phyloP scores from a whole-genome alignment of 805 yeast genomes.

The Cyberlindnera samutprakarnensis region DNA sequence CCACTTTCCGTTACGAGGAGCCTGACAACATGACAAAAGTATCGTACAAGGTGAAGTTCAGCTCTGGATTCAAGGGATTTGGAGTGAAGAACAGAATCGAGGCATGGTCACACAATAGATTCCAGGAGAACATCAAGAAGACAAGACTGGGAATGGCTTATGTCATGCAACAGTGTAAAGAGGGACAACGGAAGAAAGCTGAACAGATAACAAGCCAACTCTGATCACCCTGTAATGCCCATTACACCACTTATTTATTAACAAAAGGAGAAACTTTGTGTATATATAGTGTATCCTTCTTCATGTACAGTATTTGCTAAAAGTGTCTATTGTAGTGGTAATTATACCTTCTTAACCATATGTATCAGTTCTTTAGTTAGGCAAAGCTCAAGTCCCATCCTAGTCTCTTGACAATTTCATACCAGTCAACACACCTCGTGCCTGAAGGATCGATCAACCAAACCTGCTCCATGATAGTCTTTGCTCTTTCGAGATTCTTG shows the following conservation, averaged over 20 bases:
- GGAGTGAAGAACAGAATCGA: slow-evolving; percentile 73
- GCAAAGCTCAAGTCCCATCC: slow-evolving; percentile 84
- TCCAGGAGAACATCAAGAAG: slow-evolving; percentile 56
- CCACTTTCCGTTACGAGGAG: slow-evolving; percentile 40
- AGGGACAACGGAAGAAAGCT: slow-evolving; percentile 2
- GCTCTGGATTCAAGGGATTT: slow-evolving; percentile 54
- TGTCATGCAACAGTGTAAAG: slow-evolving; percentile 63
- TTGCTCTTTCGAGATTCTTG: slow-evolving; percentile 46
- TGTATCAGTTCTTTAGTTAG: too few relatives aligned
- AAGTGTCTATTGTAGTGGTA: too few relatives aligned
- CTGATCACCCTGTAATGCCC: neutral
- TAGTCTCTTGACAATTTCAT: slow-evolving; percentile 49
- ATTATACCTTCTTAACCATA: too few relatives aligned
- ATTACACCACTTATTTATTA: too few relatives aligned
- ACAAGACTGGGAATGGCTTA: slow-evolving; percentile 67
- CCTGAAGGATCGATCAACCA: slow-evolving; percentile 43
- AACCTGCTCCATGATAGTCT: slow-evolving; percentile 30
- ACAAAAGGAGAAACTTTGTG: too few relatives aligned
- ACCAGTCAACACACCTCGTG: slow-evolving; percentile 64
- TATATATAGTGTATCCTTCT: too few relatives aligned
- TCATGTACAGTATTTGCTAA: too few relatives aligned
- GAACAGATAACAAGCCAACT: too few relatives aligned
- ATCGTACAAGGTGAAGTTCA: slow-evolving; percentile 56
- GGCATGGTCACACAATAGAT: slow-evolving; percentile 67
- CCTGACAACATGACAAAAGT: slow-evolving; percentile 36